Evolutionary conservation across 805 yeast genomes (phyloP).

Genomic region (Sugiyamaella americana): DNA sequence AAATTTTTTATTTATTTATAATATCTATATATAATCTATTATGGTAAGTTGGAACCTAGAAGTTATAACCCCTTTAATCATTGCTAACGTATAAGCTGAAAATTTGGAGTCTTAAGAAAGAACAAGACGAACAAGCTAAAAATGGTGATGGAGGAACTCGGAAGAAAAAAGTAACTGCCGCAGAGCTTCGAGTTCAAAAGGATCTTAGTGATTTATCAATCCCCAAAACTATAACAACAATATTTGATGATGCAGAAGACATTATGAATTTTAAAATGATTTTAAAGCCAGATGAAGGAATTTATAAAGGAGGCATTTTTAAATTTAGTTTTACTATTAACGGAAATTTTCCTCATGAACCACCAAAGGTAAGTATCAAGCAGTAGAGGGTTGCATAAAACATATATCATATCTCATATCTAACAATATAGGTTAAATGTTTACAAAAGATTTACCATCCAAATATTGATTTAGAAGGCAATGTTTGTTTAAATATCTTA

Average conservation of each 20-base stretch:
- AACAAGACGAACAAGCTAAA: conserved; percentile 42
- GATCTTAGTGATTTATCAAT: conserved; percentile 62
- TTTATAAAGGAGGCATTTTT: conserved; percentile 64
- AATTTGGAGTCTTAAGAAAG: conserved; percentile 53
- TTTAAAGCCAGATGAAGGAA: conserved; percentile 66
- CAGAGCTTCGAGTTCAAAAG: conserved; percentile 70
- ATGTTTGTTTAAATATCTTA: conserved; percentile 82
- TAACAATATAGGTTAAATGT: conserved; percentile 25
- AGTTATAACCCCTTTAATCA: too few relatives aligned
- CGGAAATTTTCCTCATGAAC: conserved; percentile 81
- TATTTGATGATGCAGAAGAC: conserved; percentile 47
- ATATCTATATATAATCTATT: too few relatives aligned
- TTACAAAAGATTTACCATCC: conserved; percentile 71
- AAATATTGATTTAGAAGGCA: conserved; percentile 84
- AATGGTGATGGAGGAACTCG: conserved; percentile 24
- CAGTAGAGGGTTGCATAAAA: background rate
- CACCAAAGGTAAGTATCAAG: conserved; percentile 61
- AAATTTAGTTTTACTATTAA: conserved; percentile 59
- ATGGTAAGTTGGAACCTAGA: too few relatives aligned
- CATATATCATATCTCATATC: too few relatives aligned
- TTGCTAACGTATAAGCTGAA: too few relatives aligned
- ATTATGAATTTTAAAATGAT: conserved; percentile 55
- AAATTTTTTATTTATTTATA: too few relatives aligned
- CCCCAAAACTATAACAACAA: conserved; percentile 50
- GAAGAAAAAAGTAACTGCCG: conserved; percentile 44